A percentile compares a stretch with the other conserved stretches of the same genome.
Evolutionary conservation across 805 yeast species (phyloP).

Genomic region (Pichia nakasei): DNA sequence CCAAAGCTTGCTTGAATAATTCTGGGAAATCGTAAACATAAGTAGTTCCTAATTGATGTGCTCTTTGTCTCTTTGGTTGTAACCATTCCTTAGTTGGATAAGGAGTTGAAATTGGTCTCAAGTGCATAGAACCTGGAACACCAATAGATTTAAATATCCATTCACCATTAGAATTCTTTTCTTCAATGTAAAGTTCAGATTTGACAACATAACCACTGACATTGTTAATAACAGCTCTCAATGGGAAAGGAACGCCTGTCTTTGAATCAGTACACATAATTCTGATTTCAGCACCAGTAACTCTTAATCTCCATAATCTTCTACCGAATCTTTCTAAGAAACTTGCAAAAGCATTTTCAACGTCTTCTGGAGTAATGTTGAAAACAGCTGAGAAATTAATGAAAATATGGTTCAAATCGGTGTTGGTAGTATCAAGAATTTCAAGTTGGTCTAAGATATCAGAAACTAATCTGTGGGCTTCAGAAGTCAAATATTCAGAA

Average conservation of each 20-base stretch:
- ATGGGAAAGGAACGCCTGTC: constrained; percentile 86
- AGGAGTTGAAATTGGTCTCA: constrained; percentile 91
- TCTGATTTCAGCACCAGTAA: constrained; percentile 95
- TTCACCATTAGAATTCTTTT: constrained; percentile 84
- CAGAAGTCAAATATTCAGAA: constrained; percentile 90
- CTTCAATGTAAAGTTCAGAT: constrained; percentile 90
- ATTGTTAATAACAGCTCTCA: constrained; percentile 92
- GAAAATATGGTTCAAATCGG: constrained; percentile 94
- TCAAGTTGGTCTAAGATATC: constrained; percentile 93
- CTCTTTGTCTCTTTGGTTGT: constrained; percentile 97
- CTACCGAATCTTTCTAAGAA: constrained; percentile 97
- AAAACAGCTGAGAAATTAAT: constrained; percentile 95
- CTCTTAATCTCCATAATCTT: constrained; percentile 92
- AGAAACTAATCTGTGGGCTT: constrained; percentile 91
- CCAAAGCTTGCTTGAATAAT: constrained; percentile 86
- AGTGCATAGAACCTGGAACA: constrained; percentile 93
- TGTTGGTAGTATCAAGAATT: constrained; percentile 86
- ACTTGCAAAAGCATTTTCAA: constrained; percentile 95
- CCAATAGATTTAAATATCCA: constrained; percentile 97
- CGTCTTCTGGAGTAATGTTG: constrained; percentile 90
- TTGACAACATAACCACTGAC: constrained; percentile 96
- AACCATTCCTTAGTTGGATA: constrained; percentile 97
- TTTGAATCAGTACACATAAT: constrained; percentile 87
- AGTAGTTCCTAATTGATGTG: constrained; percentile 97
- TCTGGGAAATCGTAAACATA: constrained; percentile 99